Evolutionary conservation across 148 eudicot genomes (phyloP).

Genomic region (Dysphania ambrosioides): DNA sequence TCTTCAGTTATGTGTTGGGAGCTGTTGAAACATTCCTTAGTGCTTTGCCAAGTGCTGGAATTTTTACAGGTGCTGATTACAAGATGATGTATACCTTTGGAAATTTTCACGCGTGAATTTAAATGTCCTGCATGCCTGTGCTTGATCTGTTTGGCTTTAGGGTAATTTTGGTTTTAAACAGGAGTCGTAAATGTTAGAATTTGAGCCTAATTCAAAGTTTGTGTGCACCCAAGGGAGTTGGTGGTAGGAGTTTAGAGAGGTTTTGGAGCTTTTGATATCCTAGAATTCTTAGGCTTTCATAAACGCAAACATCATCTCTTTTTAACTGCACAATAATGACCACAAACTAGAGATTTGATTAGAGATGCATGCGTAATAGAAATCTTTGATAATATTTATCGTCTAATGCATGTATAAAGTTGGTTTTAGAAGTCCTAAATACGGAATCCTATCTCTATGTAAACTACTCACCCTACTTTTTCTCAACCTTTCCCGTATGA

Average conservation of each 20-base stretch:
- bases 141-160: not conserved
- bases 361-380: not conserved
- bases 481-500: not conserved
- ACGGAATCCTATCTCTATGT: too few relatives aligned
- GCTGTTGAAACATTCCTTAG: conserved; percentile 98
- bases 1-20: conserved; percentile 89
- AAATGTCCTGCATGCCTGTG: not conserved
- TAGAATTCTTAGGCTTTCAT: not conserved
- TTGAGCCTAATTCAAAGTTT: not conserved
- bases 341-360: not conserved
- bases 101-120: not conserved
- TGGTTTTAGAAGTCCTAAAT: not conserved
- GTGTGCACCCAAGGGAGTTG: not conserved
- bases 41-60: conserved; percentile 88
- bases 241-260: not conserved
- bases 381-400: not conserved
- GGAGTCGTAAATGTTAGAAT: not conserved
- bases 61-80: conserved; percentile 64
- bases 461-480: not conserved
- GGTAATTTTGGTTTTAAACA: not conserved
- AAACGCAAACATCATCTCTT: not conserved
- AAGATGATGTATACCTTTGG: not conserved
- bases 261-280: not conserved
- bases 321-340: not conserved
- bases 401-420: not conserved